Base-by-base conservation (phyloP, 2,329 filamentous ascomycete genomes). In the Aspergillus niger region DNA sequence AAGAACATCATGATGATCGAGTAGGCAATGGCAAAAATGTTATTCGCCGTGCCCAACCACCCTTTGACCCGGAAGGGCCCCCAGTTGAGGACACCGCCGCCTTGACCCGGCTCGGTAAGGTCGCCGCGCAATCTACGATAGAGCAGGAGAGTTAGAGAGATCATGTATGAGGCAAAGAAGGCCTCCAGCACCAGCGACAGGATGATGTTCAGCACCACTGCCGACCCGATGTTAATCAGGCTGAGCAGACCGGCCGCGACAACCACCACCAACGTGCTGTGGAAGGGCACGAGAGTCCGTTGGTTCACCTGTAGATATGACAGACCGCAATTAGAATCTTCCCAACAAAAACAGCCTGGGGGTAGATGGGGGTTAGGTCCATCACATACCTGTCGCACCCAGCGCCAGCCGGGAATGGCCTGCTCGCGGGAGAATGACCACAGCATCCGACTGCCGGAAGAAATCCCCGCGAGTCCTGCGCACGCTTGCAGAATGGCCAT, bases 191-290 rank as follows among this genome's bases (percentile, higher is more conserved):
- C 77, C 24, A 85, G 74, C 1, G 80, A 82, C 3, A 79, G 73
- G 60, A 84, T 77, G 61, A 78, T 79, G 67, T 83, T 81, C 68
- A 84, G 80, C 8, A 81, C 83, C 13, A 78, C 73, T 2, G 75
- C 63, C 6, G 80, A 82, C 11, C 81, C 82, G 50, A 85, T 78
- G 68, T 82, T 83, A 71, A 85, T 83, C 22, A 83, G 70, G 1
- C 76, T 76, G 13, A 83, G 69, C 4, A 82, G 70, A 2, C 60
- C 63, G 10, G 63, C 47, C 8, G 71, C 64, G 11, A 73, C 71
- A 3, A 70, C 30, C 2, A 69, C 30, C 20, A 75, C 64, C 72
- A 68, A 71, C 2, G 68, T 58, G 2, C 43, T 59, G 41, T 54
- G 73, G 72, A 32, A 75, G 36, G n/a, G 68, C 13, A 59, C 62